Base-by-base conservation (phyloP, 345 rosid species). In the Isatis tinctoria region DNA sequence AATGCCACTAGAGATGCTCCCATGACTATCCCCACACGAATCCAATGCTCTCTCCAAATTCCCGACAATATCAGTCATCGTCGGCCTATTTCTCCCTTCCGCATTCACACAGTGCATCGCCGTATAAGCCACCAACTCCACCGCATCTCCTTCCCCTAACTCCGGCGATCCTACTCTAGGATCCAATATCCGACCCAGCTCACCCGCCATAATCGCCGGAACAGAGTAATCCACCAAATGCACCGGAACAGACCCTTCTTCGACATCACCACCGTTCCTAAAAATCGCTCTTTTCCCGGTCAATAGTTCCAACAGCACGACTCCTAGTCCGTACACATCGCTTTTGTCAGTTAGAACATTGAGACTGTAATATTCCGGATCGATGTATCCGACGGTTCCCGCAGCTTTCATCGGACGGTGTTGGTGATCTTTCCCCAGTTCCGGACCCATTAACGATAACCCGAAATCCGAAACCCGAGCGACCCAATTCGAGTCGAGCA, bases 401-500 rank as follows among this genome's bases (percentile, higher is more conserved):
- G 90, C 96, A 2, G 96, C 97, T 77, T 87, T 88, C 65, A 73
- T 70, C 5, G 91, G 89, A 71, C 78, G 78, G 40, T 53, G 58
- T 9, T 79, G 67, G 35, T 68, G 56, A 63, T 82, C 85, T 28
- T 75, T 57, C 7, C 87, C 87, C 1, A 78, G 8, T 27, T 84
- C 94, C 0, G 92, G 86, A 35, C 89, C 89, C 89, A 89, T 79
- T 65, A 91, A 27, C 0, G 97, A 91, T 4, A 93, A 80, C 36
- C 98, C 97, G 20, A 93, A 89, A 83, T 93, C 98, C 4, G 97
- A 93, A 13, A 93, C 96, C 36, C 89, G 81, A 1, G 96, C 97
- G 0, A 83, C 82, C 96, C 96, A 91, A 36, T 83, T 73, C 6
- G 67, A 83, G 67, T 91, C 98, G 0, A 93, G 87, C 60, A 93